Conservation (phyloP, 495 filamentous ascomycete genomes). For the Penicillium tannophilum region DNA sequence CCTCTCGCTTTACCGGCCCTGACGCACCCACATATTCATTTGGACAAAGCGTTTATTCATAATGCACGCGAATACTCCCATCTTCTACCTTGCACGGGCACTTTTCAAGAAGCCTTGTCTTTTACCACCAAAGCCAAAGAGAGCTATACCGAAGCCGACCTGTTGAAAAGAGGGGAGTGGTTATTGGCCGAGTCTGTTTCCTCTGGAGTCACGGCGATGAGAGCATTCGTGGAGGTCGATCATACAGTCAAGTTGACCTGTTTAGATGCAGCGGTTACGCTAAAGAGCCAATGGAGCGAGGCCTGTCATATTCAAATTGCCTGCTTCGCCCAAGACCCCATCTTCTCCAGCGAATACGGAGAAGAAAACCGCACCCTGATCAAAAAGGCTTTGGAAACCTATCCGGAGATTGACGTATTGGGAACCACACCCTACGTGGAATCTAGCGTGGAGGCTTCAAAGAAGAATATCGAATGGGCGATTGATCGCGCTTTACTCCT, state of each 20-base stretch:
- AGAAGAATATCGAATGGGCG: constrained; percentile 66
- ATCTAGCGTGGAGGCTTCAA: constrained; percentile 43
- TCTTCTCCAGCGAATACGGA: constrained; percentile 59
- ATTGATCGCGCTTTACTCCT: constrained; percentile 48
- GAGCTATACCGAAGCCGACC: constrained; percentile 59
- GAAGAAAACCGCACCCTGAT: constrained; percentile 50
- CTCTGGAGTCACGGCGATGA: constrained; percentile 69
- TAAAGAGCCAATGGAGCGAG: constrained; percentile 59
- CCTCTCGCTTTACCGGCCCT: constrained; percentile 53
- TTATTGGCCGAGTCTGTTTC: constrained; percentile 67
- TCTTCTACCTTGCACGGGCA: constrained; percentile 58
- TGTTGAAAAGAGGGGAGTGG: constrained; percentile 63
- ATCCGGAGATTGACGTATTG: constrained; percentile 55
- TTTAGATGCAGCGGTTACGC: constrained; percentile 56
- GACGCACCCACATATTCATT: constrained; percentile 75
- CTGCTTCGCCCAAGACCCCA: constrained; percentile 71
- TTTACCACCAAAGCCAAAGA: constrained; percentile 64
- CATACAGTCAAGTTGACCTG: constrained; percentile 58
- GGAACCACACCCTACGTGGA: constrained; percentile 78
- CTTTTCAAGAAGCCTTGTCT: constrained; percentile 66
- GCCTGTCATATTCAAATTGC: constrained; percentile 68
- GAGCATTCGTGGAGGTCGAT: constrained; percentile 77
- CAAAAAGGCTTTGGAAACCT: constrained; percentile 42
- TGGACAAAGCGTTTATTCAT: constrained; percentile 75
- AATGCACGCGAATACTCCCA: constrained; percentile 58